These are phyloP conservation scores for Teunomyces kruisii DNA, from an alignment of 805 yeast species.

Conservation along the genomic window DNA sequence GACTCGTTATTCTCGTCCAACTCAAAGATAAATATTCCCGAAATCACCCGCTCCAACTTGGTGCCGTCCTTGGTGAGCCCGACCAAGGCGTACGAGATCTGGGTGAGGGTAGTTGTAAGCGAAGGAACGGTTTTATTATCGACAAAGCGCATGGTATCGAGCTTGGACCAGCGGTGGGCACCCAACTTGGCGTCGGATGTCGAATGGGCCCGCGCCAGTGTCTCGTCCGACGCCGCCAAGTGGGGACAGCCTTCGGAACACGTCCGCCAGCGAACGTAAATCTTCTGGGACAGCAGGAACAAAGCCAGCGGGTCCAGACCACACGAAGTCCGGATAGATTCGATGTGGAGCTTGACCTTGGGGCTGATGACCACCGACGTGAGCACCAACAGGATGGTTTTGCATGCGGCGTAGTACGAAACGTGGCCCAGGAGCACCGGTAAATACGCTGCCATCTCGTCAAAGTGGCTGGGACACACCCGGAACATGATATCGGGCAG, in stretches of 20 bases:
- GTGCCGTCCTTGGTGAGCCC: slow-evolving; percentile 28
- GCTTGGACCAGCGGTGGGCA: slow-evolving; percentile 39
- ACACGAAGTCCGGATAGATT: slow-evolving; percentile 36
- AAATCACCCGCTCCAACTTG: slow-evolving; percentile 40
- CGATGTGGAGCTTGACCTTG: slow-evolving; percentile 52
- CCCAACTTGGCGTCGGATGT: slow-evolving; percentile 43
- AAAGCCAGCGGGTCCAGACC: slow-evolving; percentile 27
- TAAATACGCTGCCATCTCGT: slow-evolving; percentile 44
- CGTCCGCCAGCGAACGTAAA: slow-evolving; percentile 57
- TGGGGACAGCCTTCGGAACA: slow-evolving; percentile 54
- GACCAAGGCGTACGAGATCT: slow-evolving; percentile 31
- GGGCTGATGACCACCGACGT: slow-evolving; percentile 58
- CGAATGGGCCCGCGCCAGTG: slow-evolving; percentile 13
- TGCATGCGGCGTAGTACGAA: slow-evolving; percentile 56
- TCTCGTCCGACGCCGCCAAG: slow-evolving; percentile 21
- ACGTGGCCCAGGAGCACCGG: slow-evolving; percentile 58
- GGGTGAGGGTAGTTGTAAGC: slow-evolving; percentile 23
- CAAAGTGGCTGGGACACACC: slow-evolving; percentile 53
- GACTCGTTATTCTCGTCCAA: slow-evolving; percentile 53
- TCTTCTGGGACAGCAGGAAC: slow-evolving; percentile 46
- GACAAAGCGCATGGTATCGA: slow-evolving; percentile 26
- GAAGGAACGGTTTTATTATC: slow-evolving; percentile 15
- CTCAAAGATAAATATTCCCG: slow-evolving; percentile 68
- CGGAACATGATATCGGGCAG: slow-evolving; percentile 51
- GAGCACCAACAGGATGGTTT: slow-evolving; percentile 53